A percentile compares a stretch with the other conserved stretches of the same genome.
Conservation (phyloP, 352 stramenopile genomes). For the Achlya hypogyna region DNA sequence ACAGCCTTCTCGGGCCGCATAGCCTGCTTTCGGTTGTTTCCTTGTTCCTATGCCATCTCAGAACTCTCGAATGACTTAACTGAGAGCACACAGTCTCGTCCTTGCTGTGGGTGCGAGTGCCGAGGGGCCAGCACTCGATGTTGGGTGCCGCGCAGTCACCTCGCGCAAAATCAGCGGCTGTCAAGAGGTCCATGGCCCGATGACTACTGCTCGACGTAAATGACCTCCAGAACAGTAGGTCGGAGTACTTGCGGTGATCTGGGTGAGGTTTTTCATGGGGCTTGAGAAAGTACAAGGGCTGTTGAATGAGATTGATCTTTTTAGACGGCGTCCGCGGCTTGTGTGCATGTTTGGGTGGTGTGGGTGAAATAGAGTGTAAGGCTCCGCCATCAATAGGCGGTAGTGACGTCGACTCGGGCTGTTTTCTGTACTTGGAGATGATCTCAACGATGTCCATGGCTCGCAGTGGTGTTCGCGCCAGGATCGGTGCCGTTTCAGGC, state of each 20-base stretch:
- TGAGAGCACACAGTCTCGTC: background rate
- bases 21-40: background rate
- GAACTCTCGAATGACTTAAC: background rate
- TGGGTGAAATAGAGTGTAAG: background rate
- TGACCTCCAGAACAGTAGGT: background rate
- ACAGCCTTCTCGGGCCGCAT: conserved; percentile 23
- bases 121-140: conserved; percentile 4
- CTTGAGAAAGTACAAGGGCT: background rate
- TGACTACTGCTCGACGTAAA: background rate
- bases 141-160: background rate
- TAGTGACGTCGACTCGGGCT: background rate
- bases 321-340: background rate
- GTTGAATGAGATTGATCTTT: background rate
- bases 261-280: background rate
- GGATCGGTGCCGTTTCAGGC: too few species aligned
- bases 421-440: conserved; percentile 3
- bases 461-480: too few species aligned
- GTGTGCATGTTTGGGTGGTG: background rate
- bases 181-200: background rate
- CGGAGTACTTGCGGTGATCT: background rate
- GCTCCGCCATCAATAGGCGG: background rate
- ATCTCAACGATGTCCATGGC: conserved; percentile 9
- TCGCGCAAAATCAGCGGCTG: background rate
- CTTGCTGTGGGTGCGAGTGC: background rate
- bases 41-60: background rate